Conservation (phyloP, 768 basidiomycete genomes). For the Suillus americanus region DNA sequence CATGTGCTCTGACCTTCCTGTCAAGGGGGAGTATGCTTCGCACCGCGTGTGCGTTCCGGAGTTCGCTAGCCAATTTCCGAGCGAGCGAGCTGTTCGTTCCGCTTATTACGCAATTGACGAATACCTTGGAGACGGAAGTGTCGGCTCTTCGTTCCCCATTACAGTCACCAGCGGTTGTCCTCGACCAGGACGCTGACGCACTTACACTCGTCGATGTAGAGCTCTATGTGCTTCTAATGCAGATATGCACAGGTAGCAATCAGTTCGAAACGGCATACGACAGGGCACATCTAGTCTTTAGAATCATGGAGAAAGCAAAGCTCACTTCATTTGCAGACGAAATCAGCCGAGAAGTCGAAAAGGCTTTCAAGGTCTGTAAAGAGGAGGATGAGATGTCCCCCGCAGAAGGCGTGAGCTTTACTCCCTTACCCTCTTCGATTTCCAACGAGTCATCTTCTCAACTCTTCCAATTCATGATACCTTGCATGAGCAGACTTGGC, state of each 20-base stretch:
- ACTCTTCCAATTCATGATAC: conserved; percentile 26
- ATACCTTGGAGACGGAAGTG: background rate
- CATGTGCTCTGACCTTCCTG: conserved; percentile 8
- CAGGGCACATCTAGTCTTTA: background rate
- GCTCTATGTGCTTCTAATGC: conserved; percentile 12
- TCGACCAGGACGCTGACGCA: background rate
- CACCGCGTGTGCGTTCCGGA: conserved; percentile 3
- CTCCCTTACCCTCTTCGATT: background rate
- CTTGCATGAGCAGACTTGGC: conserved; percentile 16
- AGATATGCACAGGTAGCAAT: conserved; percentile 5
- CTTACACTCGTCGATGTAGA: conserved; percentile 6
- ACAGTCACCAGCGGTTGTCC: background rate
- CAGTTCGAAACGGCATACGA: background rate
- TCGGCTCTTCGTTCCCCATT: background rate
- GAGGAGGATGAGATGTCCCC: background rate
- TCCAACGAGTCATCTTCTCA: background rate
- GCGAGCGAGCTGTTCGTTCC: background rate
- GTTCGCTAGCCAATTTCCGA: background rate
- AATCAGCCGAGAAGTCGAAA: background rate
- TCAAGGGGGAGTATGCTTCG: conserved; percentile 11
- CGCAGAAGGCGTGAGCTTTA: background rate
- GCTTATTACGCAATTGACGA: background rate
- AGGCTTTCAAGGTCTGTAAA: background rate
- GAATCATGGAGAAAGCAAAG: background rate
- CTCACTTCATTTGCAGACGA: background rate